Evolutionary conservation across 169 alveolate species (phyloP), one percentile per base, ranked within the genome.

Genomic region (Eimeria brunetti): DNA sequence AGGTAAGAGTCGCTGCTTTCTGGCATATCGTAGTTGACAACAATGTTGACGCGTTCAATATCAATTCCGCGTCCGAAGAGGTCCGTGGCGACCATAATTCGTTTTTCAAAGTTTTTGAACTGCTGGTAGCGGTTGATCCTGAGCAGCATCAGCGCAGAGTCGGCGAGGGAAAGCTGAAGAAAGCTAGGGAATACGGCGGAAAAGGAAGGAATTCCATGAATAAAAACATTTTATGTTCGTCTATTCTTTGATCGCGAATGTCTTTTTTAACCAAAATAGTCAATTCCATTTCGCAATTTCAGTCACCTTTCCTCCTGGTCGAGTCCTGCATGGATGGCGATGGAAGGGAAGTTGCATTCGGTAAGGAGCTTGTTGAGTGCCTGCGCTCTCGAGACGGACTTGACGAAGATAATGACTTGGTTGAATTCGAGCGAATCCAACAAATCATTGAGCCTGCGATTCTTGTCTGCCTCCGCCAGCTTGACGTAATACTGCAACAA

Each of bases 41-140:
- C 99, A 81, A 99, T 99, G 96, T 99, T 99, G 94, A 99, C 99
- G 91, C 99, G 99, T 96, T 99, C 99, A 73, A 99, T 99, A 96
- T 99, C 99, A 86, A 99, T 99, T 75, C 99, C 99, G 94, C 99
- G 99, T 12, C 96, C 96, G 97, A 99, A 99, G 88, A 99, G 97
- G 96, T 99, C 99, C 44, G 99, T 99, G 24, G 99, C 99, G 20
- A 99, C 99, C 99, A 99, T 97, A 91, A 99, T 99, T 95, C 99
- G 98, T 97, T 99, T 99, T 97, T 99, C 99, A 94, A 99, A 99
- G 75, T 99, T 98, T 98, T 99, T 99, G 99, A 99, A 99, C 96
- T 98, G 98, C 96, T 98, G 98, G 97, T 99, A 99, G 81, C 99
- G 97, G 84, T 97, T 97, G 96, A 99, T 99, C 95, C 99, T 98